Percentiles rank a stretch among this genome's conserved stretches.
Conservation (phyloP, 2,329 filamentous ascomycete species). For the Ophiostoma tasmaniense region DNA sequence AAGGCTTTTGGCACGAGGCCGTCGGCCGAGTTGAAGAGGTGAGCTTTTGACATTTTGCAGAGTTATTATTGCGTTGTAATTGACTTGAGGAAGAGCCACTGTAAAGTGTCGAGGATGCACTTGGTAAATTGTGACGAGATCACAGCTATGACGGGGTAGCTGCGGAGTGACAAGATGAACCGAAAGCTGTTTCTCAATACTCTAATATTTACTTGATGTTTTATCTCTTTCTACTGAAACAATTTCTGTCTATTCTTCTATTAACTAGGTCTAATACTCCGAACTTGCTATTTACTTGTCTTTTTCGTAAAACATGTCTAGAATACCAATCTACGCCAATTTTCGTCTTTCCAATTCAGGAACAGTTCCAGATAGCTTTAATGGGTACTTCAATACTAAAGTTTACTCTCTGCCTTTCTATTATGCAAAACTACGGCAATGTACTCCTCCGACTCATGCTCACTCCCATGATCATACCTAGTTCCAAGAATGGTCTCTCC, state of each 20-base stretch:
- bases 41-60: conserved; percentile 40
- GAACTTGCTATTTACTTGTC: background rate
- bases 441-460: background rate
- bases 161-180: background rate
- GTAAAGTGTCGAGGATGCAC: background rate
- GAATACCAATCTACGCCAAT: background rate
- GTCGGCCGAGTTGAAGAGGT: conserved; percentile 45
- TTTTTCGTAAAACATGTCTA: background rate
- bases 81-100: background rate
- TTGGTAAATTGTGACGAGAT: background rate
- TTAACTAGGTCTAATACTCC: background rate
- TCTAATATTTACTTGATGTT: background rate
- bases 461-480: background rate
- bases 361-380: background rate
- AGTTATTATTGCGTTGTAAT: background rate
- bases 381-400: too few relatives aligned
- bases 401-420: background rate
- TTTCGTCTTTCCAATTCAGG: background rate
- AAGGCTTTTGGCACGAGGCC: conserved; percentile 46
- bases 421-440: background rate
- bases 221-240: too few relatives aligned
- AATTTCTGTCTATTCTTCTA: background rate
- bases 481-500: background rate
- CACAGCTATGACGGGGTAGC: background rate
- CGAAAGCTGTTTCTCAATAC: background rate